Base-by-base conservation (phyloP, 164 flowering plant species). In the Vitis rotundifolia region DNA sequence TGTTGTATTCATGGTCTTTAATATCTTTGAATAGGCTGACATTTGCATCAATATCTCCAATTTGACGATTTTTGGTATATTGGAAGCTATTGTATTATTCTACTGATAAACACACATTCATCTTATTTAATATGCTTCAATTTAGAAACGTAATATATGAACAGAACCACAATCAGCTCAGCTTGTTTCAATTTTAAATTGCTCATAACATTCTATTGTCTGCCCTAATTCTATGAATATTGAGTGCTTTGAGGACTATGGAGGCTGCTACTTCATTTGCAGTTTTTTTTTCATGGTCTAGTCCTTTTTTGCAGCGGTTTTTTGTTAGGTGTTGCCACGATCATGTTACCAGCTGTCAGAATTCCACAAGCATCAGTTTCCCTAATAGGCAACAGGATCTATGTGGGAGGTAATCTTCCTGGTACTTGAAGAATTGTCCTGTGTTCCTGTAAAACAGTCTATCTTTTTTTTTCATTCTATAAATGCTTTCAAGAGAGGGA, bases 331-430 rank as follows among this genome's bases (percentile, higher is more conserved):
- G 55, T 16, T n/a, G 56, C 63, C 9, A 59, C n/a, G 29, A 29
- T 53, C 19, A 44, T 56, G 68, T 49, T 71, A 16, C 28, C 3
- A 15, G 19, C 10, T 37, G 14, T 50, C 31, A 14, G 29, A 59
- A 13, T 54, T 14, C 48, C 14, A n/a, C 64, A 49, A n/a, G 57
- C 26, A 11, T 71, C 47, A 14, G 29, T 18, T 48, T 55, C 13
- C 7, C 12, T 15, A 49, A 26, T 48, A 8, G 13, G 4, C 61
- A 47, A 26, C 22, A 48, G 3, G 22, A n/a, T 14, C 37, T 71
- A 16, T 56, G 50, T 64, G 28, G 37, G 26, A 64, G 73, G 73
- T 71, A 54, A 53, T 11, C 11, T 60, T 60, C 9, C 7, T 8
- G 14, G 0, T 29, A 5, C 15, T 12, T 5, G 13, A 60, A n/a